phyloP scores from a whole-genome alignment of 768 basidiomycete species.

The Leucosporidium yakuticum region DNA sequence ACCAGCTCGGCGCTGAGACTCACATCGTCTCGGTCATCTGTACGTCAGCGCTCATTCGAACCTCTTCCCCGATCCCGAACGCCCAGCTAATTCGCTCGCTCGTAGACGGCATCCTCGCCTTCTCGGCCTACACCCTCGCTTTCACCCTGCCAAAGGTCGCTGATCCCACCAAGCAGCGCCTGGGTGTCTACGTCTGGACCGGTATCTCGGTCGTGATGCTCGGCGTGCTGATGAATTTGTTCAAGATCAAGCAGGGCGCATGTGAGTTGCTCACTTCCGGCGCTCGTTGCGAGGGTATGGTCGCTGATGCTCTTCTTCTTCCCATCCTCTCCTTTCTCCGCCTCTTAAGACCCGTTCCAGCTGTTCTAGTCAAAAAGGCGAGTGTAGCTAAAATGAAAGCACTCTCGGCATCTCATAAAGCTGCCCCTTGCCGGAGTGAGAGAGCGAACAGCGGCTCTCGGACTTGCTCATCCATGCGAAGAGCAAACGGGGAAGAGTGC shows the following conservation, averaged over 20 bases:
- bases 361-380: too few relatives aligned
- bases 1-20: constrained; percentile 87
- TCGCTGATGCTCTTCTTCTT: too few relatives aligned
- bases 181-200: constrained; percentile 86
- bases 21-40: constrained; percentile 80
- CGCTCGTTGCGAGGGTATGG: too few relatives aligned
- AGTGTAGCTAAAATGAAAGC: too few relatives aligned
- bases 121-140: constrained; percentile 72
- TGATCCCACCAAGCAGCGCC: constrained; percentile 67
- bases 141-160: constrained; percentile 61
- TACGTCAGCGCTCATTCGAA: constrained; percentile 49
- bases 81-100: neutral
- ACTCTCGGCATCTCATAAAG: too few relatives aligned
- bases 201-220: constrained; percentile 27
- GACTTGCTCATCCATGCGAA: too few relatives aligned
- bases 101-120: constrained; percentile 75
- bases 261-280: too few relatives aligned
- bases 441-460: too few relatives aligned
- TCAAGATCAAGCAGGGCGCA: constrained; percentile 27
- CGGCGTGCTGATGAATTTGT: constrained; percentile 26
- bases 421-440: too few relatives aligned
- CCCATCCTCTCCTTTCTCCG: too few relatives aligned
- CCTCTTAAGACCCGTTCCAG: too few relatives aligned
- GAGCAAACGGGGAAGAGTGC: too few relatives aligned
- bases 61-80: neutral